Evolutionary conservation across 306 rosid genomes (phyloP).

Genomic region (Rosa rugosa): DNA sequence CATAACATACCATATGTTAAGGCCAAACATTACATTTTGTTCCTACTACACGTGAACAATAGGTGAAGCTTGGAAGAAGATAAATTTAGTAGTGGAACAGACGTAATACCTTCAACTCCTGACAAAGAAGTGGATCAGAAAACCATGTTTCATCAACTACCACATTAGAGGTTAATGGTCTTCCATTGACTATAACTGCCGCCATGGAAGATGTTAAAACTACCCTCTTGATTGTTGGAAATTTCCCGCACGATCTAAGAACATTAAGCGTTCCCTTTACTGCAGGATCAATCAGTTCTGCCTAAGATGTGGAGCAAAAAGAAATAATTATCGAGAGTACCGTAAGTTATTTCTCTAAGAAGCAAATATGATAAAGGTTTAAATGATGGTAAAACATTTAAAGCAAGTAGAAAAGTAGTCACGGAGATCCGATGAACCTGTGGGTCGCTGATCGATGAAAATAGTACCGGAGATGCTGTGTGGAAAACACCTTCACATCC

Average conservation of each 20-base stretch:
- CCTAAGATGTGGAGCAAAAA: conserved; percentile 7
- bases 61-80: background rate
- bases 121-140: conserved; percentile 28
- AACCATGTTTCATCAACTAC: conserved; percentile 32
- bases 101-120: conserved; percentile 22
- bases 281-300: conserved; percentile 29
- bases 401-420: background rate
- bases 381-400: background rate
- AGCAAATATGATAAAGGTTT: background rate
- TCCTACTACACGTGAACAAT: too few species aligned
- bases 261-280: conserved; percentile 35
- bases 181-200: conserved; percentile 4
- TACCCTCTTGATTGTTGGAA: conserved; percentile 25
- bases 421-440: conserved; percentile 27
- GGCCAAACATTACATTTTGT: too few species aligned
- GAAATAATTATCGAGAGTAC: background rate
- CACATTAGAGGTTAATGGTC: conserved; percentile 25
- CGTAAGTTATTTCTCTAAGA: background rate
- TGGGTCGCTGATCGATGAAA: conserved; percentile 22
- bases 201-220: conserved; percentile 34
- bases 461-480: conserved; percentile 41
- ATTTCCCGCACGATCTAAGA: conserved; percentile 28
- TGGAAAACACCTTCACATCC: conserved; percentile 59
- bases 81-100: background rate
- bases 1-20: background rate